Conservation (phyloP, 352 stramenopile species). For the Globisporangium nodosum region DNA sequence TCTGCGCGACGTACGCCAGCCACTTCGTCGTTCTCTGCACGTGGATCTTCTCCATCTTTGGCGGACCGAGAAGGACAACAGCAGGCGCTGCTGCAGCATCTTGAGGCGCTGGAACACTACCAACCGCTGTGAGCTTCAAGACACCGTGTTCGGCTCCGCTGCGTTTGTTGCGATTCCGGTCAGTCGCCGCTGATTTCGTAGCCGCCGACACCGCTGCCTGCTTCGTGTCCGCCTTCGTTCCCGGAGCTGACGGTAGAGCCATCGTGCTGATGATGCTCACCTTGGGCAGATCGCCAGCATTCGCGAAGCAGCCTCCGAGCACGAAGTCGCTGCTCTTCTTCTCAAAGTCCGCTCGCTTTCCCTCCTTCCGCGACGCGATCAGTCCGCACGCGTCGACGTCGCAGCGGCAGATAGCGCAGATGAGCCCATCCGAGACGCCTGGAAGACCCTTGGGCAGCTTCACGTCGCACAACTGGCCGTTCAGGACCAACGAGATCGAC, state of each 20-base stretch:
- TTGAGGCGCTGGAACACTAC: neutral
- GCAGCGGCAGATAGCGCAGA: conserved; percentile 51
- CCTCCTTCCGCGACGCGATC: conserved; percentile 46
- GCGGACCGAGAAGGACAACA: conserved; percentile 24
- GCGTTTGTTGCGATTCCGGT: conserved; percentile 9
- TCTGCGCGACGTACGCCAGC: conserved; percentile 56
- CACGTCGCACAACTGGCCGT: conserved; percentile 53
- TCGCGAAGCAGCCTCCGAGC: conserved; percentile 57
- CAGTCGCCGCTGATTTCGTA: conserved; percentile 2
- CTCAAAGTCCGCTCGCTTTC: conserved; percentile 42
- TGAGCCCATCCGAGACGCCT: conserved; percentile 41
- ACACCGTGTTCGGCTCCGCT: neutral
- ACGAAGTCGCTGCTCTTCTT: conserved; percentile 58
- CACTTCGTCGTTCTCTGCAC: conserved; percentile 70
- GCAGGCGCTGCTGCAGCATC: conserved; percentile 5
- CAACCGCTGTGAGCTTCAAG: neutral
- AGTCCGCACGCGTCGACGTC: conserved; percentile 48
- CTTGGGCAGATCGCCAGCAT: conserved; percentile 10
- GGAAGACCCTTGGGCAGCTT: conserved; percentile 45
- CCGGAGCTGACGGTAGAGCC: neutral
- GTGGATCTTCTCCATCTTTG: conserved; percentile 79
- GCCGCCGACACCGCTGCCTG: neutral
- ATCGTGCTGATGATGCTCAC: conserved; percentile 1
- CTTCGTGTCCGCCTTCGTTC: conserved; percentile 7
- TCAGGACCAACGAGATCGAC: conserved; percentile 39